phyloP scores from a whole-genome alignment of 345 rosid species.

The Lumnitzera racemosa region DNA sequence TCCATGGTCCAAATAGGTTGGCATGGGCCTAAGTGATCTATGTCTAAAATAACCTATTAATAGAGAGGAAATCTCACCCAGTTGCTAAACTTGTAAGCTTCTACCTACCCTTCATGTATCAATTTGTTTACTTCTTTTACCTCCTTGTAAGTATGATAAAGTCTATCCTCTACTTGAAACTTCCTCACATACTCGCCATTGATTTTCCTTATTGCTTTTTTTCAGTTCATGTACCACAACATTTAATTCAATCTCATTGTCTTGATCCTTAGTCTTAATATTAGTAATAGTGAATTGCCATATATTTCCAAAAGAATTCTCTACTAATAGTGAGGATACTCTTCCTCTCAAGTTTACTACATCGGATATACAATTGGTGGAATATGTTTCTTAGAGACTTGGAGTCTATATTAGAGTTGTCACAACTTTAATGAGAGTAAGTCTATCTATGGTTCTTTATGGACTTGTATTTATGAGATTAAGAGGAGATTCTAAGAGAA shows the following conservation, averaged over 20 bases:
- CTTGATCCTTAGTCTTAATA: conserved; percentile 5
- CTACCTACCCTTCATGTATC: conserved; percentile 11
- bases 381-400: not conserved
- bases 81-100: conserved; percentile 16
- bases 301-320: conserved; percentile 7
- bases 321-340: conserved; percentile 3
- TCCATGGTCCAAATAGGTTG: no score
- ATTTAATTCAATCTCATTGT: not conserved
- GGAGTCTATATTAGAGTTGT: conserved; percentile 14
- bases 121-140: not conserved
- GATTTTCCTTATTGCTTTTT: conserved; percentile 19
- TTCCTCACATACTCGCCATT: conserved; percentile 16
- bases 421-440: conserved; percentile 20
- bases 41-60: no score
- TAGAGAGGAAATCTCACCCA: conserved; percentile 15
- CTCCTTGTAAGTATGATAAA: conserved; percentile 2
- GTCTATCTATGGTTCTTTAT: not conserved
- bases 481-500: no score
- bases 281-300: conserved; percentile 1
- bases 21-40: no score
- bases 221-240: conserved; percentile 13
- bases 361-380: conserved; percentile 1
- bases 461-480: no score
- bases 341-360: conserved; percentile 17
- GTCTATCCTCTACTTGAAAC: conserved; percentile 14